Evolutionary conservation across 208 protist species (phyloP).

Genomic region (Leishmania gerbilli): DNA sequence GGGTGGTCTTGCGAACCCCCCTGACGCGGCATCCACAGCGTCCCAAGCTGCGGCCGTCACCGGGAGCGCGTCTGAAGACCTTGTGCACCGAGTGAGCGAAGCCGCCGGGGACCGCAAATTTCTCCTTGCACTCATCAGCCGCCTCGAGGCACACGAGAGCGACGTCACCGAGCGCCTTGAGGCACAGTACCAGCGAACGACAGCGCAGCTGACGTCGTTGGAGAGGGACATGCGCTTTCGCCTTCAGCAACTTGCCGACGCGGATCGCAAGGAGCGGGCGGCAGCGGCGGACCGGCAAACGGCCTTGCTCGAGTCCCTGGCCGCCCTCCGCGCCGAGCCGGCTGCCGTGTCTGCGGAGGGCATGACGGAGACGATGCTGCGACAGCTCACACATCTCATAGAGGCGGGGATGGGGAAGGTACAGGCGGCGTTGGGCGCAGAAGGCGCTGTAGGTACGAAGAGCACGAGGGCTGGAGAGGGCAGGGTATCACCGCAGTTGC

Average conservation of each 20-base stretch:
- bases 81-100: constrained; percentile 20
- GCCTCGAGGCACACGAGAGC: constrained; percentile 56
- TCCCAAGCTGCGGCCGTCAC: background rate
- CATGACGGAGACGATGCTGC: constrained; percentile 35
- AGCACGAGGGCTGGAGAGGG: background rate
- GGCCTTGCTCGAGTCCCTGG: constrained; percentile 25
- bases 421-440: constrained; percentile 32
- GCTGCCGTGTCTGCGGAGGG: constrained; percentile 16
- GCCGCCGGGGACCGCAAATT: constrained; percentile 41
- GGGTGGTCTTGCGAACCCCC: background rate
- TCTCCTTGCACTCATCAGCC: constrained; percentile 42
- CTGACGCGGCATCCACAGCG: background rate
- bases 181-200: constrained; percentile 54
- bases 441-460: background rate
- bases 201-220: constrained; percentile 38
- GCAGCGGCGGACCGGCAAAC: constrained; percentile 24
- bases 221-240: constrained; percentile 53
- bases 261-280: constrained; percentile 31
- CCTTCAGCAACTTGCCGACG: constrained; percentile 36
- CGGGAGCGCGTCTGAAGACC: background rate
- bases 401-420: constrained; percentile 58
- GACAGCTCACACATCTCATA: constrained; percentile 58
- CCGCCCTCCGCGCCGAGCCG: constrained; percentile 12
- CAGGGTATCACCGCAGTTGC: background rate
- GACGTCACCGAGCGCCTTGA: constrained; percentile 57